Percentiles rank a stretch among this genome's conserved stretches.
Conservation (phyloP, 2,329 filamentous ascomycete species). For the Penicillium rolfsii region DNA sequence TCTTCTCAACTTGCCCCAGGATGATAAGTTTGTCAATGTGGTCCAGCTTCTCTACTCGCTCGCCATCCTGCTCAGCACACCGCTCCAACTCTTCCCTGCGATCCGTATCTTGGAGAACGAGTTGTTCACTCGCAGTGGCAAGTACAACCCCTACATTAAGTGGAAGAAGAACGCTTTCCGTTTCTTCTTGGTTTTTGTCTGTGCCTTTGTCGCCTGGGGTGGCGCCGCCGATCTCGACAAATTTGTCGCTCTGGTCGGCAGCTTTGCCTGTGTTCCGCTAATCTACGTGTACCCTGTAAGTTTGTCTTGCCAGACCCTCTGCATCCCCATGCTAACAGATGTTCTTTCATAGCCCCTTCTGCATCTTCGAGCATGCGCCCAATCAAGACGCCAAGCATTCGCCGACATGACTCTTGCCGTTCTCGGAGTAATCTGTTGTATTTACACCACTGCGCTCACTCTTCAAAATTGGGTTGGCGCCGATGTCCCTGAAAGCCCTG, state of each 20-base stretch:
- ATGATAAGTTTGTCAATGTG: slow-evolving; percentile 90
- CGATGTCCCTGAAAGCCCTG: slow-evolving; percentile 55
- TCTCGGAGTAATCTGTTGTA: slow-evolving; percentile 85
- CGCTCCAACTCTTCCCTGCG: slow-evolving; percentile 94
- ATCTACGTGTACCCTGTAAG: slow-evolving; percentile 97
- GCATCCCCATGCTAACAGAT: background rate
- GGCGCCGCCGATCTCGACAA: slow-evolving; percentile 94
- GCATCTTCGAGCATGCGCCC: slow-evolving; percentile 80
- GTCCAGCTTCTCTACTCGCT: slow-evolving; percentile 98
- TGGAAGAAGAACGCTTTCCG: slow-evolving; percentile 99
- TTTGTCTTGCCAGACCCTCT: slow-evolving; percentile 38
- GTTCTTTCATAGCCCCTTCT: slow-evolving; percentile 71
- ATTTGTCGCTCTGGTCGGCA: slow-evolving; percentile 93
- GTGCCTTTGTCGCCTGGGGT: slow-evolving; percentile 85
- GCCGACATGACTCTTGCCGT: slow-evolving; percentile 76
- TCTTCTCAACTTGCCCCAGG: slow-evolving; percentile 92
- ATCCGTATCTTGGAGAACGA: slow-evolving; percentile 96
- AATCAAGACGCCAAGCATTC: slow-evolving; percentile 65
- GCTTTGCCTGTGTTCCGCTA: slow-evolving; percentile 95
- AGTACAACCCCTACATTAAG: slow-evolving; percentile 98
- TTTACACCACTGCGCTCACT: slow-evolving; percentile 86
- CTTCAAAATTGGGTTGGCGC: slow-evolving; percentile 80
- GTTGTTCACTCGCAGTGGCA: slow-evolving; percentile 89
- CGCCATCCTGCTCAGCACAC: slow-evolving; percentile 93
- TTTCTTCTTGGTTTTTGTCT: slow-evolving; percentile 87